These are phyloP conservation scores for Chernovozyma sophiae-reginae DNA, from an alignment of 1,139 yeast species.

Conservation along the genomic window DNA sequence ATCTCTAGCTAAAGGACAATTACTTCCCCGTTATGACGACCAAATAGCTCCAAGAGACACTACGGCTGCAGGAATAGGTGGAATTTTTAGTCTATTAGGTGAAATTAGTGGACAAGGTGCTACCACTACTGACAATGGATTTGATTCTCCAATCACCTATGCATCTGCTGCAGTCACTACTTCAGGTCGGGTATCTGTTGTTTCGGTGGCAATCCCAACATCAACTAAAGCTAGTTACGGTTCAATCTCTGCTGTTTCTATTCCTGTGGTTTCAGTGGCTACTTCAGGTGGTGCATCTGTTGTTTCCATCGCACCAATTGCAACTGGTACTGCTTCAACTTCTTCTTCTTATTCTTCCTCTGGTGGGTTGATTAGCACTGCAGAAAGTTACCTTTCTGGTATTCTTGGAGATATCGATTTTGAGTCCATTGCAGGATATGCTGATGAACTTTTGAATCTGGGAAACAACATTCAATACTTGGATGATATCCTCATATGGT, in stretches of 20 bases:
- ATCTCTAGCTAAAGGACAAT: not conserved
- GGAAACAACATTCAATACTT: slow-evolving; percentile 21
- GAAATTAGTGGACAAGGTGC: not conserved
- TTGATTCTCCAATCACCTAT: not conserved
- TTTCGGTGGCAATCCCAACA: not conserved
- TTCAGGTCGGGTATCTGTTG: not conserved
- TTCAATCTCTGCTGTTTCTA: not conserved
- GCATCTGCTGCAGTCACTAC: not conserved
- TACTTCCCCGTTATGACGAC: not conserved
- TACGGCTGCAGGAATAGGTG: not conserved
- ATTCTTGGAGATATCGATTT: slow-evolving; percentile 15
- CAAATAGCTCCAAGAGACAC: not conserved
- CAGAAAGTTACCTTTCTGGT: not conserved
- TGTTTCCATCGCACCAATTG: no score
- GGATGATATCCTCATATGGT: slow-evolving; percentile 22
- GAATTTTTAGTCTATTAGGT: not conserved
- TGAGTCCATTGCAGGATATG: slow-evolving; percentile 31
- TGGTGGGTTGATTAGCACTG: not conserved
- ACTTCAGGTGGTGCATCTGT: no score
- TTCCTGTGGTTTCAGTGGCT: not conserved
- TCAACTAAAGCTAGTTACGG: not conserved
- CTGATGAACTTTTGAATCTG: slow-evolving; percentile 22
- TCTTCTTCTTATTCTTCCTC: slow-evolving; percentile 1
- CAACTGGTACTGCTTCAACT: slow-evolving; percentile 1
- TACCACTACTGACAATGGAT: not conserved